These are phyloP conservation scores for Pinus albicaulis DNA, from an alignment of 75 land plant genomes.

Conservation along the genomic window DNA sequence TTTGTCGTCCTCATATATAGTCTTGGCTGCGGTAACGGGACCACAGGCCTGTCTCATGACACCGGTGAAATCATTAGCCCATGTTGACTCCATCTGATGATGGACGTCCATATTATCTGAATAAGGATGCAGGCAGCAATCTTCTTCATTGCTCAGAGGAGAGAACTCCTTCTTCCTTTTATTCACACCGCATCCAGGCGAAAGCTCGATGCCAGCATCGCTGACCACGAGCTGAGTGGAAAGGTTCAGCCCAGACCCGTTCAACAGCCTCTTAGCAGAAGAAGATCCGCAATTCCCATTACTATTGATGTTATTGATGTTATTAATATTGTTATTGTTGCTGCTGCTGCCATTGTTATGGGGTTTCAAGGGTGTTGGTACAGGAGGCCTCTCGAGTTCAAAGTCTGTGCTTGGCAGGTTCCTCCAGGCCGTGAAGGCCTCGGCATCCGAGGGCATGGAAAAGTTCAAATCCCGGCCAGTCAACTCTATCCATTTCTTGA, in stretches of 20 bases:
- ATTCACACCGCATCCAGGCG: constrained; percentile 18
- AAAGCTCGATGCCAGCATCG: constrained; percentile 44
- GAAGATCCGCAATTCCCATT: neutral
- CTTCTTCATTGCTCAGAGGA: constrained; percentile 53
- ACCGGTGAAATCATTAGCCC: constrained; percentile 83
- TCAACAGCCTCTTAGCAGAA: constrained; percentile 46
- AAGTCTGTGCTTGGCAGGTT: constrained; percentile 73
- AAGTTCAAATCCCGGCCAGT: constrained; percentile 87
- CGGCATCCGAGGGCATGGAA: constrained; percentile 70
- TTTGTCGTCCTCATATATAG: constrained; percentile 92
- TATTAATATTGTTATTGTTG: neutral
- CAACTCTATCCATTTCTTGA: constrained; percentile 79
- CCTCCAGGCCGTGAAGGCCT: constrained; percentile 80
- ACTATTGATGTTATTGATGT: constrained; percentile 11
- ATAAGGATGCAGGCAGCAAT: constrained; percentile 45
- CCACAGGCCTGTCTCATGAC: constrained; percentile 84
- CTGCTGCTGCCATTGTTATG: constrained; percentile 1
- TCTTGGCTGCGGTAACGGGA: constrained; percentile 95
- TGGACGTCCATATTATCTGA: constrained; percentile 45
- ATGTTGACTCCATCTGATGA: constrained; percentile 53
- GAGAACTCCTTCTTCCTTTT: constrained; percentile 62
- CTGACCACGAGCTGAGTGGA: constrained; percentile 51
- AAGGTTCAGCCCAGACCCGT: constrained; percentile 71
- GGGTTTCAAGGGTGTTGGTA: constrained; percentile 12
- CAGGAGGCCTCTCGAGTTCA: constrained; percentile 69